Evolutionary conservation across 805 yeast genomes (phyloP).

Genomic region (Cyberlindnera mycetangii): DNA sequence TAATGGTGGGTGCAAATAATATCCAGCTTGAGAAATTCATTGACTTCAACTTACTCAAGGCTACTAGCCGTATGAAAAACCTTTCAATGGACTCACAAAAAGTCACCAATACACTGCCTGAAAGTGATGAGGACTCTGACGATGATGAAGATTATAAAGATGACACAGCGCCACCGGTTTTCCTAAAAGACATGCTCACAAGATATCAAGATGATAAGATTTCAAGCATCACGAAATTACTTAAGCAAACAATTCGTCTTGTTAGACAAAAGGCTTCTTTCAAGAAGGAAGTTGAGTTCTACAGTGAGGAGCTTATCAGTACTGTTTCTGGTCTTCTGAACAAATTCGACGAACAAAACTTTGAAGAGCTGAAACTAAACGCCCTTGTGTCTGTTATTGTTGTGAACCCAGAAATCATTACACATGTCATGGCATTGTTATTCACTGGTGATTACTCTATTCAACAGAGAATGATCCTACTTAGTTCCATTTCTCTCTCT

Average conservation of each 20-base stretch:
- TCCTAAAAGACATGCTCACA: conserved; percentile 65
- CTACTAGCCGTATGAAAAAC: conserved; percentile 15
- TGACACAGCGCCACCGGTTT: conserved; percentile 52
- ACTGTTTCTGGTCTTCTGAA: conserved; percentile 54
- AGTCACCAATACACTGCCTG: conserved; percentile 16
- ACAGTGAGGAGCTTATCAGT: conserved; percentile 52
- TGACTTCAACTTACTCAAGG: conserved; percentile 15
- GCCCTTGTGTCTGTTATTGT: conserved; percentile 63
- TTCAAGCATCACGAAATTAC: conserved; percentile 38
- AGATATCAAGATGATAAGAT: conserved; percentile 48
- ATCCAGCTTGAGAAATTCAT: conserved; percentile 5
- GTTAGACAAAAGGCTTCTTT: conserved; percentile 60
- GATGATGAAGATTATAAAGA: conserved; percentile 31
- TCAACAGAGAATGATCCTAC: conserved; percentile 67
- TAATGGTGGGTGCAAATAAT: conserved; percentile 1
- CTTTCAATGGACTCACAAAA: conserved; percentile 12
- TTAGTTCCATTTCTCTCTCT: conserved; percentile 66
- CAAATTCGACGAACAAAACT: conserved; percentile 51
- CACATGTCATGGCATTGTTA: conserved; percentile 40
- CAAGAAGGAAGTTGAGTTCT: conserved; percentile 58
- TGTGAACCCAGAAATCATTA: conserved; percentile 45
- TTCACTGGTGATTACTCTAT: conserved; percentile 75
- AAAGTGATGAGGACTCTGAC: conserved; percentile 31
- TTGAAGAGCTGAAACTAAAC: conserved; percentile 64
- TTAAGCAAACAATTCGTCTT: conserved; percentile 49